Evolutionary conservation across 108 stramenopile genomes (phyloP), one percentile per base, ranked within the genome.

Genomic region (Fragilaria radians): DNA sequence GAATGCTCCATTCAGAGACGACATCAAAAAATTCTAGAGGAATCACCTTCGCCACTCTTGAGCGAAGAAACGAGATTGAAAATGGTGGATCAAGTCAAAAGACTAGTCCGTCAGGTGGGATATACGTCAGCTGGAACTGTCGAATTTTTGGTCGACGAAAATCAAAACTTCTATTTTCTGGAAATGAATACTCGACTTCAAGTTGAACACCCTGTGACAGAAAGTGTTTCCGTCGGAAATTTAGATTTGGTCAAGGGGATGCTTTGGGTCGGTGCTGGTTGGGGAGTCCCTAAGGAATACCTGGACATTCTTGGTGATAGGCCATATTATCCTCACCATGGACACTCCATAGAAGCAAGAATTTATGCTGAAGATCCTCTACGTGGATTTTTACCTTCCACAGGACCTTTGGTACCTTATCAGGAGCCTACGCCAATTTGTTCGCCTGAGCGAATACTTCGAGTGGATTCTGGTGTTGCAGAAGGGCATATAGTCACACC

Each of bases 11-110:
- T 99, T 27, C 96, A 99, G 70, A 83, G 98, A 27, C 78, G 98
- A 31, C 96, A 99, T 77, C 98, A 99, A 83, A 99, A 99, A 78
- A 95, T 99, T 25, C 63, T 99, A 22, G 98, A 99, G 66, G 98
- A 99, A 77, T 74, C 83, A 26, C 98, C 98, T 4, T 76, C 76
- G 22, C 61, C 76, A 33, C 74, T 94, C 57, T 63, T 93, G 24
- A 61, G 61, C 11, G 77, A 79, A 0, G 80, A 88, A 33, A 81
- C 95, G 9, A 73, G 96, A 21, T 27, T 50, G 42, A 65, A 67
- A 45, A 93, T 99, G 91, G 94, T 94, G 47, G 81, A 73, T 53
- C 90, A 96, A 74, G 96, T 89, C 21, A 77, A 76, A 48, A 59
- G 55, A 17, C 80, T 96, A 17, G 94, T 90, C 3, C 48, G 75